Percentiles rank a stretch among this genome's conserved stretches.
phyloP scores from a whole-genome alignment of 2,329 filamentous ascomycete species.

The Metarhizium guizhouense region DNA sequence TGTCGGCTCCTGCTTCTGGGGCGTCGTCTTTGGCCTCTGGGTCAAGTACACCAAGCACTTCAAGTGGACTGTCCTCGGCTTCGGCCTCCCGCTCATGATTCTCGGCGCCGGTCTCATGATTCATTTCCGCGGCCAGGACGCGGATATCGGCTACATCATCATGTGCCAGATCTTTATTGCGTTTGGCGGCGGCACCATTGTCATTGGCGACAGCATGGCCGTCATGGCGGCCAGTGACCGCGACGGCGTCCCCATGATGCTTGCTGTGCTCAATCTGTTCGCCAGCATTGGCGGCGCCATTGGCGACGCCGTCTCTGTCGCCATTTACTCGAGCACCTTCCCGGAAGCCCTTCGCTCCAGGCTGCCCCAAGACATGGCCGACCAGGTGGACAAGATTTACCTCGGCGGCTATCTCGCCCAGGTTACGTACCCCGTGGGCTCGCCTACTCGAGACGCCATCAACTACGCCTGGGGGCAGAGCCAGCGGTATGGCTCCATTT shows the following conservation, averaged over 20 bases:
- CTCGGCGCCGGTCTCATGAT: slow-evolving; percentile 49
- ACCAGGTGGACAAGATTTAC: slow-evolving; percentile 2
- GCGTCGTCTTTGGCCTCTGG: slow-evolving; percentile 35
- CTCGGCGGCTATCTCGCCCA: slow-evolving; percentile 4
- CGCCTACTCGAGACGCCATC: slow-evolving; percentile 6
- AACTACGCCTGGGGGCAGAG: slow-evolving; percentile 8
- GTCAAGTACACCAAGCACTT: slow-evolving; percentile 42
- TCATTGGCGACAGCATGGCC: slow-evolving; percentile 49
- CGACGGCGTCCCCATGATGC: slow-evolving; percentile 44
- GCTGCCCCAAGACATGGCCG: slow-evolving; percentile 1
- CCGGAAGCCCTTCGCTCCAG: slow-evolving; percentile 5
- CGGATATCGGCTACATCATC: slow-evolving; percentile 42
- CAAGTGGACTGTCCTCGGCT: slow-evolving; percentile 42
- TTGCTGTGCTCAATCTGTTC: slow-evolving; percentile 49
- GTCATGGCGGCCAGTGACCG: slow-evolving; percentile 49
- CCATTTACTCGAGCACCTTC: slow-evolving; percentile 32
- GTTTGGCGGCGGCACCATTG: slow-evolving; percentile 46
- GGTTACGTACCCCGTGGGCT: slow-evolving; percentile 3
- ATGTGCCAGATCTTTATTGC: slow-evolving; percentile 54
- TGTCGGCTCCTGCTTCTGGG: slow-evolving; percentile 39
- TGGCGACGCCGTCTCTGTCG: slow-evolving; percentile 47
- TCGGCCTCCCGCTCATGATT: slow-evolving; percentile 45
- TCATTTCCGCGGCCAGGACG: slow-evolving; percentile 42
- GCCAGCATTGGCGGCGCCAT: slow-evolving; percentile 49
- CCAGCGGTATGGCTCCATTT: slow-evolving; percentile 6